These are phyloP conservation scores for Eucalyptus cloeziana DNA, from an alignment of 345 rosid species.

Conservation along the genomic window DNA sequence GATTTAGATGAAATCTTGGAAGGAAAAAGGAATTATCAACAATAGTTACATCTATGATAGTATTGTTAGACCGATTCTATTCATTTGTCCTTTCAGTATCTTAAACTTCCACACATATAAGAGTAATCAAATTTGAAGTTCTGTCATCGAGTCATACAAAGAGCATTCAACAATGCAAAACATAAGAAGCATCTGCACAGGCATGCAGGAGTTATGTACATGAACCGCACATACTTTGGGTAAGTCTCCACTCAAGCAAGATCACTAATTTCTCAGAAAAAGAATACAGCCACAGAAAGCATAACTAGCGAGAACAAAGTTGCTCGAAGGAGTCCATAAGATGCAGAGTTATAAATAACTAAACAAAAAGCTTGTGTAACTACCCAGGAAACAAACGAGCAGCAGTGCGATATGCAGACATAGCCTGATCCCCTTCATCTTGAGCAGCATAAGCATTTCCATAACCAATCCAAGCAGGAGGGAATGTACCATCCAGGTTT, in stretches of 20 bases:
- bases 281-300: background rate
- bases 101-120: background rate
- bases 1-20: background rate
- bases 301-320: background rate
- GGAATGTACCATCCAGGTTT: slow-evolving; percentile 63
- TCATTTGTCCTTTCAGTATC: background rate
- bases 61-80: background rate
- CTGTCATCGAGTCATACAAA: background rate
- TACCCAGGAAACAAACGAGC: slow-evolving; percentile 99
- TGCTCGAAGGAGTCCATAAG: background rate
- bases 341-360: background rate
- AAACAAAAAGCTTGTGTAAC: background rate
- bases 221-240: background rate
- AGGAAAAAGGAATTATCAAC: background rate
- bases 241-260: background rate
- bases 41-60: background rate
- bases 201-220: background rate
- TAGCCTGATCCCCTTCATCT: slow-evolving; percentile 97
- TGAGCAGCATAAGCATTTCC: slow-evolving; percentile 88
- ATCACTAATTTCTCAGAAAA: background rate
- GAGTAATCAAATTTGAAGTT: background rate
- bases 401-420: slow-evolving; percentile 92
- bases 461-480: slow-evolving; percentile 91
- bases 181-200: background rate
- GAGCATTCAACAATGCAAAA: background rate